A percentile compares a stretch with the other conserved stretches of the same genome.
These are phyloP conservation scores for Trichoderma afroharzianum DNA, from an alignment of 2,329 filamentous ascomycete genomes.

Conservation along the genomic window DNA sequence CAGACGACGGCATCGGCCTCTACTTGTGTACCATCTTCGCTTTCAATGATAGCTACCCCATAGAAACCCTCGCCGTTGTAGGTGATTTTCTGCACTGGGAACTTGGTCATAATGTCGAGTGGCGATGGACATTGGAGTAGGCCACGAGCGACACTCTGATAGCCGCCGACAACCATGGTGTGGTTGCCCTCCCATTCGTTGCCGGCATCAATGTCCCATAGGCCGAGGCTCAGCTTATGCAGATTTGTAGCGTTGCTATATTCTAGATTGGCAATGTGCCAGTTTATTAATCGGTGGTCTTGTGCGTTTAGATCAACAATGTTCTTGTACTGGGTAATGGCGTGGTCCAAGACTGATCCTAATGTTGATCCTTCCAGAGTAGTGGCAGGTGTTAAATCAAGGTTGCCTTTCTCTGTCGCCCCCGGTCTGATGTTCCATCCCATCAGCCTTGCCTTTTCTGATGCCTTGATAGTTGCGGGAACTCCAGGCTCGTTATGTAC, in stretches of 20 bases:
- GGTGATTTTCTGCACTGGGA: constrained; percentile 66
- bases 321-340: constrained; percentile 80
- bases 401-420: constrained; percentile 58
- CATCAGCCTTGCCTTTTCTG: constrained; percentile 72
- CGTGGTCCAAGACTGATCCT: constrained; percentile 86
- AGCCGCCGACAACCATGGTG: constrained; percentile 89
- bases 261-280: constrained; percentile 97
- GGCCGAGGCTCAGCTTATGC: constrained; percentile 77
- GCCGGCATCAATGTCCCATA: constrained; percentile 96
- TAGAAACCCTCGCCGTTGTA: constrained; percentile 52
- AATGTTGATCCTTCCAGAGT: constrained; percentile 67
- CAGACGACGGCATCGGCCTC: constrained; percentile 89
- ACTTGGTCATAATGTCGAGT: constrained; percentile 72
- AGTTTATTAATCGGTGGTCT: constrained; percentile 89
- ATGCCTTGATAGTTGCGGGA: constrained; percentile 66
- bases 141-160: constrained; percentile 87
- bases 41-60: constrained; percentile 61
- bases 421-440: constrained; percentile 75
- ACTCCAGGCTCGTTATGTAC: constrained; percentile 69
- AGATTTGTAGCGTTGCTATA: constrained; percentile 94
- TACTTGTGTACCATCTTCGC: constrained; percentile 70
- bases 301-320: constrained; percentile 80
- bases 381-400: constrained; percentile 68
- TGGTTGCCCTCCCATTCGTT: constrained; percentile 97
- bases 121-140: constrained; percentile 72